These are phyloP conservation scores for Solanum hybrid DNA, from an alignment of 305 asterid species.

Conservation along the genomic window DNA sequence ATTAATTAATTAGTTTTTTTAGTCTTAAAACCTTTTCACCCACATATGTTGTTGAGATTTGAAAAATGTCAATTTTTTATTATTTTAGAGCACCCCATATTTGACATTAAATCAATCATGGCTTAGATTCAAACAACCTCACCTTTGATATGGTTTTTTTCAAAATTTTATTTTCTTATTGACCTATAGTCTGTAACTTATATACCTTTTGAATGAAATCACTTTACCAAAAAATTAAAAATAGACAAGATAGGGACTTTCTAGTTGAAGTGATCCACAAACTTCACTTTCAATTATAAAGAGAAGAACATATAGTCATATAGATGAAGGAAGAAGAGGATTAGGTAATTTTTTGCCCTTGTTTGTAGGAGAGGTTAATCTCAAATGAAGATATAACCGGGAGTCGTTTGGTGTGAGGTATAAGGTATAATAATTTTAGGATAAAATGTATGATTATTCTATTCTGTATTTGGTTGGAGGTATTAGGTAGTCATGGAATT, in stretches of 20 bases:
- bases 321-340: background rate
- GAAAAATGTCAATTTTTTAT: background rate
- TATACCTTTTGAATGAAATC: background rate
- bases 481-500: background rate
- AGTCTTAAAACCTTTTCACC: background rate
- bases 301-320: background rate
- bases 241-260: background rate
- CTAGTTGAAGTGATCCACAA: background rate
- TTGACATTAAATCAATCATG: background rate
- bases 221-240: background rate
- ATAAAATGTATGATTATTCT: too few species aligned
- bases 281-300: background rate
- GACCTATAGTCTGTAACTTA: background rate
- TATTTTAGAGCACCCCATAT: background rate
- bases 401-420: too few species aligned
- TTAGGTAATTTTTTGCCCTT: background rate
- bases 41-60: background rate
- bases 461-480: background rate
- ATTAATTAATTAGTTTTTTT: background rate
- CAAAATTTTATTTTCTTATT: background rate
- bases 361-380: background rate
- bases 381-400: background rate
- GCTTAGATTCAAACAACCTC: background rate
- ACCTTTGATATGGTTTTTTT: background rate
- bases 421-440: too few species aligned